Base-by-base conservation (phyloP, 768 basidiomycete species). In the Phlegmacium glaucopus region DNA sequence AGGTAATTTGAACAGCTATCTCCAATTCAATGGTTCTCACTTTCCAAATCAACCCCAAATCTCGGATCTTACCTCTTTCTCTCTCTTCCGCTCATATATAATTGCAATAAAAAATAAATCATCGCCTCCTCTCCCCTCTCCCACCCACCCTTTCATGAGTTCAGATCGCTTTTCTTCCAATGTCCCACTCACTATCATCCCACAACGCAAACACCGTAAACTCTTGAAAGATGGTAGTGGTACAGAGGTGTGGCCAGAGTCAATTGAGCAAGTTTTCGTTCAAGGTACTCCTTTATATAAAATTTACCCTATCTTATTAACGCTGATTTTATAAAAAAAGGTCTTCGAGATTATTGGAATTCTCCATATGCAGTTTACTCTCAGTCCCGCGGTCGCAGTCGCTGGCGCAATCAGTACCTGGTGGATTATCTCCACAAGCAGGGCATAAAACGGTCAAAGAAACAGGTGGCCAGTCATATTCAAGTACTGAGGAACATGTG, bases 381-480 rank as follows among this genome's bases (percentile, higher is more conserved):
- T 17, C 72, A 74, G 45, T 85, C 85, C 26, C 82, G 85, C 16
- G 87, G 88, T 27, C 82, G 88, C 57, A 85, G 82, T 55, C 72
- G 87, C 48, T 87, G 85, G 85, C 79, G 88, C 43, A 90, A 90
- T 68, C 87, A 90, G 67, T 91, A 85, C 62, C 79, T 91, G 52
- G 88, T 90, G 61, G 87, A 90, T 53, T 85, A 87, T 58, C 79
- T 91, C 49, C 74, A 82, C 46, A 82, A 80, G 53, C 70, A 74
- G 30, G 85, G 83, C 46, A 78, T 91, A 61, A 75, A 75, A 22
- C 82, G 89, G 35, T 77, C 86, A 38, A 90, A 90, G 75, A 90
- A 91, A 65, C 89, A 91, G 64, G 89, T 91, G 53, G 89, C 89
- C n/a, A 87, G 85, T 64, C 89, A 91, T 58, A 87, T 91, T 44